Percentiles rank a stretch among this genome's conserved stretches.
phyloP scores from a whole-genome alignment of 2,329 filamentous ascomycete species.

The Cladosporium velox region DNA sequence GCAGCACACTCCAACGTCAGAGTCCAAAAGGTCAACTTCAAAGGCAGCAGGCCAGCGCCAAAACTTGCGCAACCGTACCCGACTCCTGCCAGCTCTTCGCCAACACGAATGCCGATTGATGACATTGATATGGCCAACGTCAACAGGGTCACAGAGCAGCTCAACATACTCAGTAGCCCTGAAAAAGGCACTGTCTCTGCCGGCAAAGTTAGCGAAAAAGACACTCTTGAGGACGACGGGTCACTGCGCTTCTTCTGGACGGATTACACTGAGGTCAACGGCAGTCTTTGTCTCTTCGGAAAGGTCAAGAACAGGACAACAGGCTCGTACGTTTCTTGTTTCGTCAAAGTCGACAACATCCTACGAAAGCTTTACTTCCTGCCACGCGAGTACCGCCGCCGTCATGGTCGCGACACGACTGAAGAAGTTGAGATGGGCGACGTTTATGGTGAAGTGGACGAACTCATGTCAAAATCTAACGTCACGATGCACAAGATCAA shows the following conservation, averaged over 20 bases:
- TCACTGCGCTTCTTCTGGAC: slow-evolving; percentile 95
- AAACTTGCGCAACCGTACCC: slow-evolving; percentile 71
- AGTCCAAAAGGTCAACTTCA: slow-evolving; percentile 76
- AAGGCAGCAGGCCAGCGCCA: slow-evolving; percentile 74
- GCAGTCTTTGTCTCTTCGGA: slow-evolving; percentile 89
- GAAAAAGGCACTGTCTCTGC: slow-evolving; percentile 65
- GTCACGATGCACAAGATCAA: slow-evolving; percentile 95
- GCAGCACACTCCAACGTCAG: slow-evolving; percentile 65
- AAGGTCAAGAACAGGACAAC: slow-evolving; percentile 91
- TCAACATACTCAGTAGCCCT: slow-evolving; percentile 82
- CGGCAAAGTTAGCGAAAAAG: slow-evolving; percentile 79
- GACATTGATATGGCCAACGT: slow-evolving; percentile 74
- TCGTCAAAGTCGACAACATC: slow-evolving; percentile 94
- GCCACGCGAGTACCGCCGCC: slow-evolving; percentile 67
- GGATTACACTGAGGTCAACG: slow-evolving; percentile 91
- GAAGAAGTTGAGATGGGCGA: slow-evolving; percentile 84
- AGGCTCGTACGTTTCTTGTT: slow-evolving; percentile 80
- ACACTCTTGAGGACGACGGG: slow-evolving; percentile 91
- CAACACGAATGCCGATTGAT: slow-evolving; percentile 60
- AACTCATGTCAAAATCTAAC: slow-evolving; percentile 81
- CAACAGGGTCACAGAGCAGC: slow-evolving; percentile 81
- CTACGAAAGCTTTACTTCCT: slow-evolving; percentile 90
- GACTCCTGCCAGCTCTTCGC: slow-evolving; percentile 75
- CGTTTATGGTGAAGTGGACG: slow-evolving; percentile 86
- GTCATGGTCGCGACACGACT: slow-evolving; percentile 66